Evolutionary conservation across 257 asterid species (phyloP).

Genomic region (Ocimum tenuiflorum): DNA sequence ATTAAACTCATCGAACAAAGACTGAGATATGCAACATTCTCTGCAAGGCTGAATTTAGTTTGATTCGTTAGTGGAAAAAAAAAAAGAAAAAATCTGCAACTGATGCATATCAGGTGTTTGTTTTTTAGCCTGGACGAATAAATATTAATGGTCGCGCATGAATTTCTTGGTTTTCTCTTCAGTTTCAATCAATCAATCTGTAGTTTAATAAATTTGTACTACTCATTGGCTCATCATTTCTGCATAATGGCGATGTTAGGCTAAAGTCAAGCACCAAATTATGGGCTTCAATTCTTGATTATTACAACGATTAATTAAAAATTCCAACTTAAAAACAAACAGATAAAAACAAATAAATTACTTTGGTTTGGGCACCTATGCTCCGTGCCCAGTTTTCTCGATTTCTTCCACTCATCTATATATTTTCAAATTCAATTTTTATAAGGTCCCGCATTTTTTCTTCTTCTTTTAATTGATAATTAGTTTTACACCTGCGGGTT

Average conservation of each 20-base stretch:
- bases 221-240: conserved; percentile 42
- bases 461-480: not conserved
- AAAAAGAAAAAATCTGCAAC: too few species aligned
- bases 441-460: not conserved
- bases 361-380: conserved; percentile 21
- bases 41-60: conserved; percentile 4
- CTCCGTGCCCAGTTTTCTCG: conserved; percentile 2
- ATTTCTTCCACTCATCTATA: not conserved
- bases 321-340: conserved; percentile 3
- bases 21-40: too few species aligned
- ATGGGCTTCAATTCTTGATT: conserved; percentile 31
- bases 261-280: conserved; percentile 33
- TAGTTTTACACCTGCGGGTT: too few species aligned
- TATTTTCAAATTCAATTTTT: not conserved
- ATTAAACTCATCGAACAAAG: too few species aligned
- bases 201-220: too few species aligned
- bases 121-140: conserved; percentile 28
- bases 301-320: not conserved
- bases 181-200: conserved; percentile 15
- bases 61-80: not conserved
- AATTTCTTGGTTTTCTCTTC: conserved; percentile 24
- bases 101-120: conserved; percentile 18
- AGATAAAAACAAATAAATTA: conserved; percentile 13
- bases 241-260: conserved; percentile 33
- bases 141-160: conserved; percentile 34